These are phyloP conservation scores for Fusarium floridanum DNA, from an alignment of 2,329 filamentous ascomycete genomes.

Conservation along the genomic window DNA sequence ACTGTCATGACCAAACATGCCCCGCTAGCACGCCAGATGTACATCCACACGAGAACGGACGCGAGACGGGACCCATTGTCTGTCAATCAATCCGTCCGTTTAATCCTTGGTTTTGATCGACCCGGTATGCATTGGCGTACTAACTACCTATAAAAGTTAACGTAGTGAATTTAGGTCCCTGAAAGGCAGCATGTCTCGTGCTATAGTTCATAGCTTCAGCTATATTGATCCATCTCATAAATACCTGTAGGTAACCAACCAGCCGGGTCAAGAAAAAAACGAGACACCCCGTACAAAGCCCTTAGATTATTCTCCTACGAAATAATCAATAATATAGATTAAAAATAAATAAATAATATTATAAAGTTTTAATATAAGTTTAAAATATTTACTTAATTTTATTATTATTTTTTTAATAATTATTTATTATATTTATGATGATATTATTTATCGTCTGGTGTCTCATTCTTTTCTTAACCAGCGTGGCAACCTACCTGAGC, in stretches of 20 bases:
- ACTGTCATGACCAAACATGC: conserved; percentile 25
- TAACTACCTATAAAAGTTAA: not conserved
- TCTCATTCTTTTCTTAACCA: no score
- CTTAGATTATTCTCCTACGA: no score
- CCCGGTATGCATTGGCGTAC: not conserved
- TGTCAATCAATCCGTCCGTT: not conserved
- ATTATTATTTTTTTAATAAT: no score
- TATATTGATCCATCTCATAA: not conserved
- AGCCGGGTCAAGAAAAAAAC: no score
- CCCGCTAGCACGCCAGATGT: conserved; percentile 2
- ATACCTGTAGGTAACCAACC: not conserved
- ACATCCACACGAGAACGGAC: not conserved
- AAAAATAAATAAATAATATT: no score
- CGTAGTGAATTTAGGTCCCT: not conserved
- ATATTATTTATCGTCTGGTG: no score
- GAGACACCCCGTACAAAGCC: no score
- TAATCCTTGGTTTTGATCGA: not conserved
- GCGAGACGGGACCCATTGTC: not conserved
- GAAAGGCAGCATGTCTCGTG: not conserved
- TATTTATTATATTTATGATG: no score
- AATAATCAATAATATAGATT: no score
- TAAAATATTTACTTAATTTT: no score
- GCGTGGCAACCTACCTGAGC: not conserved
- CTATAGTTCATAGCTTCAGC: not conserved
- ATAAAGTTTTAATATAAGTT: no score